phyloP scores from a whole-genome alignment of 257 asterid species.

The Fraxinus anomala region DNA sequence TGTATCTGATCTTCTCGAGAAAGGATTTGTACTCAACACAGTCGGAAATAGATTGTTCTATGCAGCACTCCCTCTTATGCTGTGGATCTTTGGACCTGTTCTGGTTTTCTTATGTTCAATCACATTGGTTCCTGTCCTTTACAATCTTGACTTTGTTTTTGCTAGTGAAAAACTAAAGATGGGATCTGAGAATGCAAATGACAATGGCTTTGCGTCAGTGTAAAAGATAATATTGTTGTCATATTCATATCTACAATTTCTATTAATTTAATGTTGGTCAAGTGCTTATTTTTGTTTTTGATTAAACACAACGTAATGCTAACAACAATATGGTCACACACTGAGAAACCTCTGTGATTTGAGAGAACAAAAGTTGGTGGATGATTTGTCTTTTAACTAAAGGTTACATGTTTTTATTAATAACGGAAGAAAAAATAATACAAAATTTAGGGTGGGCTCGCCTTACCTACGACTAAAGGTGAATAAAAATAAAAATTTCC shows the following conservation, averaged over 20 bases:
- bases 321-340: no score
- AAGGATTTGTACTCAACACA: slow-evolving; percentile 62
- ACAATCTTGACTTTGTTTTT: slow-evolving; percentile 69
- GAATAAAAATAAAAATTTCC: no score
- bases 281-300: not conserved
- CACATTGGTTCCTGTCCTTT: slow-evolving; percentile 76
- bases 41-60: slow-evolving; percentile 81
- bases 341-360: not conserved
- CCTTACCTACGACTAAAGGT: no score
- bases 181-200: slow-evolving; percentile 21
- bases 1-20: slow-evolving; percentile 69
- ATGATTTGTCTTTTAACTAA: not conserved
- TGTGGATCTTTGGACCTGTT: slow-evolving; percentile 93
- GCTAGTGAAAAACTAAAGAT: slow-evolving; percentile 33
- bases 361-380: not conserved
- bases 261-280: no score
- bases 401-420: no score
- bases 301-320: no score
- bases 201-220: slow-evolving; percentile 23
- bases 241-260: no score
- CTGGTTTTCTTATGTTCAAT: slow-evolving; percentile 62
- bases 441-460: no score
- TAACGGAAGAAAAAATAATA: no score
- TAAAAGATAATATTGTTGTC: not conserved
- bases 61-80: slow-evolving; percentile 70